Evolutionary conservation across 257 asterid species (phyloP), one percentile per base, ranked within the genome.

Genomic region (Gentiana macrophylla): DNA sequence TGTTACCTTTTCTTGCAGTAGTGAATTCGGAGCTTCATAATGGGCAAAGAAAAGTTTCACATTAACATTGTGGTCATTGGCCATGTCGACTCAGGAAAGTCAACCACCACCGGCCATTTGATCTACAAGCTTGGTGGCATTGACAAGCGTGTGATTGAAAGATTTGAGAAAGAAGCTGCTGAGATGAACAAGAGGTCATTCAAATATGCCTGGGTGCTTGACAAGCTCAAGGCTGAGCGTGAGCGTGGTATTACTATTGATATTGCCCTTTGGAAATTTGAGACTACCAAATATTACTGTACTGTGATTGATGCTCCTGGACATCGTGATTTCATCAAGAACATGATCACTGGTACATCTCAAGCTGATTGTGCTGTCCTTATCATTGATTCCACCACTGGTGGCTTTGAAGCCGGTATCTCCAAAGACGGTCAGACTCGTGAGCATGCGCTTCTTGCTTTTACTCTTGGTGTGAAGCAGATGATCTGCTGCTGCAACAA

Each of bases 191-290:
- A 66, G 65, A 58, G 70, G 55, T 66, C 70, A 44, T 66, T 66
- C 70, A 66, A 66, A 65, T 66, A 66, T 44, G 94, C 92, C 4
- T 85, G 94, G 92, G 94, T 85, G 66, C 81, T 85, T 3, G 94
- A 85, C 81, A 85, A 85, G 68, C 94, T 85, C 8, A 85, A 85
- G 68, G 94, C 94, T 8, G 94, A 85, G 72, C 91, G 89, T 10
- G 94, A 85, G 61, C 94, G 92, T 61, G 94, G 94, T 72, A 85
- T 85, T 3, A 85, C 94, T 45, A 85, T 85, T 43, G 92, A 85
- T 62, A 85, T 85, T 67, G 94, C 94, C 64, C 48, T 84, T 80
- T 84, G 94, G 94, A 84, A 84, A 68, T 85, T 85, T 33, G 94
- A 85, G 83, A 85, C 94, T 55, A 85, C 89, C 61, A 85, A 85